A percentile compares a stretch with the other conserved stretches of the same genome.
phyloP scores from a whole-genome alignment of 2,329 filamentous ascomycete genomes.

The Pseudogymnoascus sp. region DNA sequence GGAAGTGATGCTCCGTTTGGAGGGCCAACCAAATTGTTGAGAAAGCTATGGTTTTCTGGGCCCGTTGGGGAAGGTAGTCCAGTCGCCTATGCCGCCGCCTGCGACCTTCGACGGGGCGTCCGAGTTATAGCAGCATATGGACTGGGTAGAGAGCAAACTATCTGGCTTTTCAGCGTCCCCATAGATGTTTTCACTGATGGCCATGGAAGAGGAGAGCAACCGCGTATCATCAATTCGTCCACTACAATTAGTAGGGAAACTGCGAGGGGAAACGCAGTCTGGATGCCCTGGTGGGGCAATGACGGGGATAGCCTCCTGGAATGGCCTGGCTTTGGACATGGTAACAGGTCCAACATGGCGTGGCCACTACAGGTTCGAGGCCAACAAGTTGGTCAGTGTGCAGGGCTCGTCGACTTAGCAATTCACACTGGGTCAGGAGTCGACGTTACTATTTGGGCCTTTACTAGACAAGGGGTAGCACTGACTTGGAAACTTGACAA shows the following conservation, averaged over 20 bases:
- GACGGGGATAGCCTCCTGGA: slow-evolving; percentile 18
- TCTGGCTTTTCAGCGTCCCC: slow-evolving; percentile 57
- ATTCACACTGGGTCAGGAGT: slow-evolving; percentile 39
- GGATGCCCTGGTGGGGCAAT: slow-evolving; percentile 35
- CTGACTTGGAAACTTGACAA: slow-evolving; percentile 32
- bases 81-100: slow-evolving; percentile 47
- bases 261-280: slow-evolving; percentile 20
- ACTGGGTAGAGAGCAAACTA: slow-evolving; percentile 32
- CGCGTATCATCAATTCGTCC: neutral
- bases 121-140: slow-evolving; percentile 52
- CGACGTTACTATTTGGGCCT: slow-evolving; percentile 46
- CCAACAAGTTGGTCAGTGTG: slow-evolving; percentile 39
- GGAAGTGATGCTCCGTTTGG: slow-evolving; percentile 52
- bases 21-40: slow-evolving; percentile 49
- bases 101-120: slow-evolving; percentile 51
- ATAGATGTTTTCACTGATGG: slow-evolving; percentile 44
- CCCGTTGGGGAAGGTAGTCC: slow-evolving; percentile 34
- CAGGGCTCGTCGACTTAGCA: slow-evolving; percentile 43
- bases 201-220: slow-evolving; percentile 13
- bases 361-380: slow-evolving; percentile 46
- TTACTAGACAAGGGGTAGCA: slow-evolving; percentile 38
- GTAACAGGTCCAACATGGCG: neutral
- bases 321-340: slow-evolving; percentile 15
- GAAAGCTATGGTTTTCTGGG: slow-evolving; percentile 47
- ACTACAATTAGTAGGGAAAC: slow-evolving; percentile 4